These are phyloP conservation scores for Lanmaoa pseudosensibilis DNA, from an alignment of 768 basidiomycete species.

Conservation along the genomic window DNA sequence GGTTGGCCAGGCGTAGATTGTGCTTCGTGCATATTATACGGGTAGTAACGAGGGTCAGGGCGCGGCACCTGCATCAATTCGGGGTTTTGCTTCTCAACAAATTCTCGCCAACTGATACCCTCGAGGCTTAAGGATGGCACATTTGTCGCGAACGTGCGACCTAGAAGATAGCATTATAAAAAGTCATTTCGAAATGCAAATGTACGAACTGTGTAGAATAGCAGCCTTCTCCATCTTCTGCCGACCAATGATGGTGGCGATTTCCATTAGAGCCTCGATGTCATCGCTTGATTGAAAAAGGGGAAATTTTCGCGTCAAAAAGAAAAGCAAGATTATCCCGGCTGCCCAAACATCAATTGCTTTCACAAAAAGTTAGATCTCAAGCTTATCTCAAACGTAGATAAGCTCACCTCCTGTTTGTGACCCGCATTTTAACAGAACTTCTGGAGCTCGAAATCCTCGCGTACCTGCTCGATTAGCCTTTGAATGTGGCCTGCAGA, in stretches of 20 bases:
- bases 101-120: conserved; percentile 67
- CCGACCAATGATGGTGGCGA: conserved; percentile 82
- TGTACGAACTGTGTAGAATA: conserved; percentile 77
- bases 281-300: conserved; percentile 94
- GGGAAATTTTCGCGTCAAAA: conserved; percentile 90
- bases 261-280: conserved; percentile 93
- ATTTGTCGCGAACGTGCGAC: conserved; percentile 88
- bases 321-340: conserved; percentile 90
- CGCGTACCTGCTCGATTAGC: conserved; percentile 96
- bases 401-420: conserved; percentile 81
- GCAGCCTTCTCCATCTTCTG: conserved; percentile 83
- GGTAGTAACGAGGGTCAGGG: conserved; percentile 55
- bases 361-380: conserved; percentile 34
- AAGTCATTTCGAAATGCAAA: background rate
- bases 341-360: conserved; percentile 97
- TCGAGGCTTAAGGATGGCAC: conserved; percentile 72
- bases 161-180: conserved; percentile 40
- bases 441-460: conserved; percentile 96
- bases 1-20: conserved; percentile 20
- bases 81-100: conserved; percentile 80
- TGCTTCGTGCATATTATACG: conserved; percentile 41
- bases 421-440: conserved; percentile 89
- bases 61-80: conserved; percentile 52
- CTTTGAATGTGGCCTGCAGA: conserved; percentile 70
- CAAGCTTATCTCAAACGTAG: background rate